A percentile compares a stretch with the other conserved stretches of the same genome.
Evolutionary conservation across 75 land plant genomes (phyloP).

Genomic region (Pinus albicaulis): DNA sequence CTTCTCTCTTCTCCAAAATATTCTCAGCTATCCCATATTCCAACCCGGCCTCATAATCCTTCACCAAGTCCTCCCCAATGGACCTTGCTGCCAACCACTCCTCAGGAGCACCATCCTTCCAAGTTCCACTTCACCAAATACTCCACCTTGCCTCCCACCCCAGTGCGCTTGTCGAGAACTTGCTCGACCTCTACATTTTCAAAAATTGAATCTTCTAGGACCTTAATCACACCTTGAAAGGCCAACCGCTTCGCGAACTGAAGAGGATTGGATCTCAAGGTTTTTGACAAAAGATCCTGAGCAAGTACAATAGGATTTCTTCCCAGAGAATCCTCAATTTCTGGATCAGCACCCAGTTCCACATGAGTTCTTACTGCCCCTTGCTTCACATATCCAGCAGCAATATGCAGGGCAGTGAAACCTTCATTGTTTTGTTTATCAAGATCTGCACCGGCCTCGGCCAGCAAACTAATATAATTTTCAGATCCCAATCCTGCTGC

Average conservation of each 20-base stretch:
- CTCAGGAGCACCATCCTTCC: slow-evolving; percentile 69
- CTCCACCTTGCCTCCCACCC: slow-evolving; percentile 55
- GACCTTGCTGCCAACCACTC: slow-evolving; percentile 64
- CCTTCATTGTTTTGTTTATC: slow-evolving; percentile 57
- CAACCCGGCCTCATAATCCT: slow-evolving; percentile 83
- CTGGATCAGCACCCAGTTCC: slow-evolving; percentile 80
- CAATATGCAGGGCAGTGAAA: slow-evolving; percentile 82
- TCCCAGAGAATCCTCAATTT: slow-evolving; percentile 52
- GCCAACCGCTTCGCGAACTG: slow-evolving; percentile 73
- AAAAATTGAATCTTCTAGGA: slow-evolving; percentile 65
- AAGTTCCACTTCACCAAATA: slow-evolving; percentile 94
- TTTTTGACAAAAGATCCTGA: slow-evolving; percentile 52
- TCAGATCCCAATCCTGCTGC: slow-evolving; percentile 88
- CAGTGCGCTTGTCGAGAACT: slow-evolving; percentile 64
- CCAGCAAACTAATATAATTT: slow-evolving; percentile 45
- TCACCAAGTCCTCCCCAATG: slow-evolving; percentile 75
- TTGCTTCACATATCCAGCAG: slow-evolving; percentile 81
- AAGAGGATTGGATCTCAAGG: slow-evolving; percentile 66
- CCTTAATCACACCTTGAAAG: slow-evolving; percentile 57
- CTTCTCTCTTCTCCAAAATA: slow-evolving; percentile 53
- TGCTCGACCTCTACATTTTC: slow-evolving; percentile 80
- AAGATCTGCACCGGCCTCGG: slow-evolving; percentile 70
- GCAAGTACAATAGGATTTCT: slow-evolving; percentile 60
- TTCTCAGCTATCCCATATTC: slow-evolving; percentile 89
- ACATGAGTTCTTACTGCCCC: slow-evolving; percentile 51